These are phyloP conservation scores for Populus tomentosa DNA, from an alignment of 441 rosid genomes.

Conservation along the genomic window DNA sequence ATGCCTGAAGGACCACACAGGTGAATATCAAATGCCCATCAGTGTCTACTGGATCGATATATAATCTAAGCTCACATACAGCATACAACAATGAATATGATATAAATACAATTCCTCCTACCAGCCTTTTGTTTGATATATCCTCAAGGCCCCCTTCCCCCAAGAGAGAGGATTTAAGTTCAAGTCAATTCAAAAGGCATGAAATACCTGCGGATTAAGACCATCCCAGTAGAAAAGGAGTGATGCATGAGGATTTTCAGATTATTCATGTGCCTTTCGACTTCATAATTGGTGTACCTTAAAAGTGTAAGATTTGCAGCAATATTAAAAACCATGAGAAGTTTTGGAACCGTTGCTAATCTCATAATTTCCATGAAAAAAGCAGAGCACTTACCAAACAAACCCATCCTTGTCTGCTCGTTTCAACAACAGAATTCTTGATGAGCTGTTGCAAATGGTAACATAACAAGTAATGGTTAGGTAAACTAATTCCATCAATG, in stretches of 20 bases:
- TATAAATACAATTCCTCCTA: neutral
- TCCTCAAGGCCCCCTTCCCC: neutral
- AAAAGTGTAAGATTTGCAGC: slow-evolving; percentile 14
- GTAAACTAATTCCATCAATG: neutral
- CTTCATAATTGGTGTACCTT: slow-evolving; percentile 96
- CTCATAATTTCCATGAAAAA: slow-evolving; percentile 3
- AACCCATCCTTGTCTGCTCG: slow-evolving; percentile 83
- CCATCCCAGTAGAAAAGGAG: slow-evolving; percentile 92
- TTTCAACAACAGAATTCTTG: slow-evolving; percentile 86
- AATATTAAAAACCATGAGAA: slow-evolving; percentile 10
- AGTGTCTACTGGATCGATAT: neutral
- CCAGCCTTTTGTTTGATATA: neutral
- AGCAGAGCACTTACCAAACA: slow-evolving; percentile 63
- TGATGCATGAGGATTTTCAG: slow-evolving; percentile 83
- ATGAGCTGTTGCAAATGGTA: slow-evolving; percentile 54
- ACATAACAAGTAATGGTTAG: neutral
- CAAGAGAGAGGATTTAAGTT: neutral
- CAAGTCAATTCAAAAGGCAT: slow-evolving; percentile 2
- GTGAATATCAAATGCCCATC: neutral
- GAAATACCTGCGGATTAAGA: slow-evolving; percentile 76
- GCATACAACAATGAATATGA: neutral
- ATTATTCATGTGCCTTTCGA: slow-evolving; percentile 65
- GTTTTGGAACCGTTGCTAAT: neutral
- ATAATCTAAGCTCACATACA: slow-evolving; percentile 1
- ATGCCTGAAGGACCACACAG: neutral